Evolutionary conservation across 2,329 filamentous ascomycete species (phyloP), one percentile per base, ranked within the genome.

Genomic region (Trichoderma pleuroti): DNA sequence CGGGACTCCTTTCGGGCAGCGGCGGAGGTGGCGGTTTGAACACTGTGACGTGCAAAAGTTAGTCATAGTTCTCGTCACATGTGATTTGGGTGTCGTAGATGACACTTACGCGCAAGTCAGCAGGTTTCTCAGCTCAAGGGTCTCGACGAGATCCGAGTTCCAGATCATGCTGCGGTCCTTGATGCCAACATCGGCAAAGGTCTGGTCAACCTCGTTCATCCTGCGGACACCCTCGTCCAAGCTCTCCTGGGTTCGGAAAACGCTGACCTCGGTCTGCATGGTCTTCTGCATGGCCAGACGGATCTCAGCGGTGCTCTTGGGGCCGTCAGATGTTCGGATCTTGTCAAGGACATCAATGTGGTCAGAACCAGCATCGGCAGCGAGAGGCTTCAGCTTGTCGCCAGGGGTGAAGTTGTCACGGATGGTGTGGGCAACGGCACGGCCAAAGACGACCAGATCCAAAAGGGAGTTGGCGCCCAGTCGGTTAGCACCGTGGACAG

Each of bases 91-190:
- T 18, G 46, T 32, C 24, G 28, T 18, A 46, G 12, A 65, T 5
- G 28, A 49, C 73, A 92, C 91, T 85, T 90, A 93, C 89, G 94
- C 95, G 90, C 96, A 98, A 78, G 96, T 98, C 80, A 99, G 86
- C 78, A 99, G 84, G 83, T 99, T 99, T 79, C 94, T 89, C 79
- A 98, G 87, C 85, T 99, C 96, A 70, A 99, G 90, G 9, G 95
- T 97, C 88, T 98, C 95, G 73, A 97, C 93, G 49, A 98, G 89
- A 80, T 98, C 95, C 28, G 93, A 94, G 90, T 98, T 98, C 95
- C 95, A 98, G 86, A 98, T 98, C 95, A 98, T 98, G 88, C 93
- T 97, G 83, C 96, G 92, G 83, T 98, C 95, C 89, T 97, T 97
- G 85, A 93, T 98, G 79, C 93, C 93, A 76, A 98, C 91, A 79